Conservation (phyloP, 305 asterid genomes). For the Solanum hybrid region DNA sequence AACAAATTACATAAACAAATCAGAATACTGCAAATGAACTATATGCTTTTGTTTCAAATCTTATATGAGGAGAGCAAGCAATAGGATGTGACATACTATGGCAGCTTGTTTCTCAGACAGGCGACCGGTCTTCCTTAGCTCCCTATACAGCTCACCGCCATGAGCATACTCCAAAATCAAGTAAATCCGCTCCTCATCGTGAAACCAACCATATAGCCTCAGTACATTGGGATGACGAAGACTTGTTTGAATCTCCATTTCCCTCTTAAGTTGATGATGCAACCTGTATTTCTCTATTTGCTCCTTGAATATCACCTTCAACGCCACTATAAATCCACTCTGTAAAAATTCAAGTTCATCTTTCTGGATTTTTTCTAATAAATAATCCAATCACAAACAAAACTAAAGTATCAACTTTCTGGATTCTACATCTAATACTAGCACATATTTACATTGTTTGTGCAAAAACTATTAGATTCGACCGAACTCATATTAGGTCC, state of each 20-base stretch:
- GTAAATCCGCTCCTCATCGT: background rate
- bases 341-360: background rate
- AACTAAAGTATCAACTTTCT: background rate
- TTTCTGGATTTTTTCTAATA: background rate
- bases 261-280: background rate
- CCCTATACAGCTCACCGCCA: background rate
- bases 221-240: background rate
- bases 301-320: background rate
- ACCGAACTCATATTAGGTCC: background rate
- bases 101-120: background rate
- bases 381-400: background rate
- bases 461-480: background rate
- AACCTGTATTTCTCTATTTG: background rate
- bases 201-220: background rate
- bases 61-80: background rate
- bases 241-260: background rate
- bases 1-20: background rate
- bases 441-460: background rate
- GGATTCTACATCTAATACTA: background rate
- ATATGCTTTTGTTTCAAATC: background rate
- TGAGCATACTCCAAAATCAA: background rate
- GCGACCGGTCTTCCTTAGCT: background rate
- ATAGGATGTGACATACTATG: background rate
- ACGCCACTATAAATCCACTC: background rate
- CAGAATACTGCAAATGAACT: background rate